Evolutionary conservation across 2,329 filamentous ascomycete species (phyloP).

Genomic region (Talaromyces marneffei): DNA sequence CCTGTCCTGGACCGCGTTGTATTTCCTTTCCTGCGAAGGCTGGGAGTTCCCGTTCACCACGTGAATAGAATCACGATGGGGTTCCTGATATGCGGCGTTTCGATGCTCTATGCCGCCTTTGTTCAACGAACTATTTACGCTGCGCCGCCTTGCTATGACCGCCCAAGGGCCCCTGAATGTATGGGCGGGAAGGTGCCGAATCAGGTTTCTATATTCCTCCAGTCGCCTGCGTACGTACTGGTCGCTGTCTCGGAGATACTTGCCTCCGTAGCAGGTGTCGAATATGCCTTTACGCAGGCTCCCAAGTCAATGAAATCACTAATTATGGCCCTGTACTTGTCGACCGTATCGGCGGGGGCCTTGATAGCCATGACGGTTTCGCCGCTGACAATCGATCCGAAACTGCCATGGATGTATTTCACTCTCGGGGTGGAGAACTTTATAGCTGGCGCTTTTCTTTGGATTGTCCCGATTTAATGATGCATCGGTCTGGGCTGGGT

Average conservation of each 20-base stretch:
- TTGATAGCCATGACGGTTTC: constrained; percentile 1
- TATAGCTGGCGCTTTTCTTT: background rate
- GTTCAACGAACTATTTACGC: constrained; percentile 54
- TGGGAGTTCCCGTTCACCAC: constrained; percentile 47
- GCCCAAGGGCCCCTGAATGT: constrained; percentile 45
- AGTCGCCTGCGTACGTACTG: constrained; percentile 46
- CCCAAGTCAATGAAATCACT: constrained; percentile 62
- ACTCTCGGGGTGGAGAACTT: background rate
- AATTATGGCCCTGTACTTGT: background rate
- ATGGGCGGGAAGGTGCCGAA: background rate
- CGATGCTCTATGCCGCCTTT: constrained; percentile 48
- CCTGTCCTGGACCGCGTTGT: constrained; percentile 49
- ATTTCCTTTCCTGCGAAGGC: constrained; percentile 47
- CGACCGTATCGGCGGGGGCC: background rate
- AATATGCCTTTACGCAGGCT: constrained; percentile 72
- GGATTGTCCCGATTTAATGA: background rate
- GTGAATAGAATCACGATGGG: constrained; percentile 50
- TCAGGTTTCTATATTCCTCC: constrained; percentile 58
- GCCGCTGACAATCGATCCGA: background rate
- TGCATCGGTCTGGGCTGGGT: too few relatives aligned
- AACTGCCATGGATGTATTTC: constrained; percentile 5
- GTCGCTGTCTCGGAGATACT: constrained; percentile 55
- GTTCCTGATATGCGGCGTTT: constrained; percentile 43
- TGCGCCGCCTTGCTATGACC: constrained; percentile 53
- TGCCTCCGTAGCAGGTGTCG: constrained; percentile 57